Percentiles rank a stretch among this genome's conserved stretches.
phyloP scores from a whole-genome alignment of 1,284 basidiomycete genomes.

The Singerocomus inundabilis region DNA sequence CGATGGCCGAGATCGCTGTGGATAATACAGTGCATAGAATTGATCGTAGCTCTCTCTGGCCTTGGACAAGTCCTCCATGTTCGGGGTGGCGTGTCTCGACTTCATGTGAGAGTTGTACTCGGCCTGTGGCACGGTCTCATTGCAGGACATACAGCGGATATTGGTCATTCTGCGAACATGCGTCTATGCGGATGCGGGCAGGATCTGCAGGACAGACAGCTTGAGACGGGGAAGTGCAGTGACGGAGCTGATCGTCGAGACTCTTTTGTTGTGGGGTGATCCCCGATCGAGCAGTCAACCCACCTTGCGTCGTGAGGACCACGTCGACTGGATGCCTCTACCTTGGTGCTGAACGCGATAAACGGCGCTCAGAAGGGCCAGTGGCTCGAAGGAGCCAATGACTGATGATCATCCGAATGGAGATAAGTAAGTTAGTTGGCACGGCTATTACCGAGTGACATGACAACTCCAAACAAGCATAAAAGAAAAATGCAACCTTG shows the following conservation, averaged over 20 bases:
- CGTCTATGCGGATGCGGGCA: neutral
- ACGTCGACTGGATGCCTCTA: neutral
- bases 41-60: slow-evolving; percentile 4
- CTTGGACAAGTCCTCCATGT: slow-evolving; percentile 7
- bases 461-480: slow-evolving; percentile 25
- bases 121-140: slow-evolving; percentile 4
- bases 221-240: neutral
- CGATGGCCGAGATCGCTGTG: neutral
- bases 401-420: slow-evolving; percentile 1
- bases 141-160: slow-evolving; percentile 18
- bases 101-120: slow-evolving; percentile 9
- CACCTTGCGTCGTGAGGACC: neutral
- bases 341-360: too few relatives aligned
- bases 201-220: neutral
- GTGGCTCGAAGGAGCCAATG: neutral
- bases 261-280: neutral
- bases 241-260: neutral
- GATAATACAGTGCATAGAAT: slow-evolving; percentile 1
- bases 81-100: slow-evolving; percentile 12
- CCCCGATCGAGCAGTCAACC: neutral
- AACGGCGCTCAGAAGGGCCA: neutral
- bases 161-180: slow-evolving; percentile 6
- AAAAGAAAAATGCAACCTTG: slow-evolving; percentile 5
- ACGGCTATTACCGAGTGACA: slow-evolving; percentile 10
- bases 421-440: neutral